Evolutionary conservation across 2,329 filamentous ascomycete species (phyloP), one percentile per base, ranked within the genome.

Genomic region (Coleophoma eucalyptorum): DNA sequence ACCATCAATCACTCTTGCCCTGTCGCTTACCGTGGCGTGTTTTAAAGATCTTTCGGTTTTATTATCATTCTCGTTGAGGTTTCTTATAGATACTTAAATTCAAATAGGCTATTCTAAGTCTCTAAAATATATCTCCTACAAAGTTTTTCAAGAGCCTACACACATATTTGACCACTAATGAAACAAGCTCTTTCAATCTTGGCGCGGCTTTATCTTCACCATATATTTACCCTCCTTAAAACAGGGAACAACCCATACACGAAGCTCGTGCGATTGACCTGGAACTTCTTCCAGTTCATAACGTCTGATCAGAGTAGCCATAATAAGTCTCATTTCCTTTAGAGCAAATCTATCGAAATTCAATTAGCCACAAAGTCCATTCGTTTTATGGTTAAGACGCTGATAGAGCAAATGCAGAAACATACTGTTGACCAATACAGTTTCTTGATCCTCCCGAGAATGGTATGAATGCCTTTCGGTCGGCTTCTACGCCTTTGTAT

Each of bases 361-460:
- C n/a, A 8, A 26, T 26, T 26, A 26, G 26, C 26, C 26, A 26
- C 26, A 26, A 26, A 26, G 5, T 26, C 26, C 3, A 5, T 26
- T 26, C 5, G 4, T 26, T 26, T 26, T 5, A 3, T 3, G 26
- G 6, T 8, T 8, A 26, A 26, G 10, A 3, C 10, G 4, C 26
- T 26, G 10, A 26, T 26, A 26, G 21, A 26, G 5, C 6, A 26
- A 8, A 26, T 26, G 26, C 26, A 26, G n/a, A 26, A 26, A 26
- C 26, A 10, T 65, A 60, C 34, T 61, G 61, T 46, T 66, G 64
- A 2, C 66, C 65, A 43, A 65, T 62, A 49, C 66, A 68, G 37
- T 50, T 61, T 3, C 64, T 61, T 4, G 59, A 59, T 2, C 65
- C 65, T 13, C 52, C 56, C 38, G 64, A 62, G 46, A 67, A 67